phyloP scores from a whole-genome alignment of 2,329 filamentous ascomycete species.

The Lachnellula cervina region DNA sequence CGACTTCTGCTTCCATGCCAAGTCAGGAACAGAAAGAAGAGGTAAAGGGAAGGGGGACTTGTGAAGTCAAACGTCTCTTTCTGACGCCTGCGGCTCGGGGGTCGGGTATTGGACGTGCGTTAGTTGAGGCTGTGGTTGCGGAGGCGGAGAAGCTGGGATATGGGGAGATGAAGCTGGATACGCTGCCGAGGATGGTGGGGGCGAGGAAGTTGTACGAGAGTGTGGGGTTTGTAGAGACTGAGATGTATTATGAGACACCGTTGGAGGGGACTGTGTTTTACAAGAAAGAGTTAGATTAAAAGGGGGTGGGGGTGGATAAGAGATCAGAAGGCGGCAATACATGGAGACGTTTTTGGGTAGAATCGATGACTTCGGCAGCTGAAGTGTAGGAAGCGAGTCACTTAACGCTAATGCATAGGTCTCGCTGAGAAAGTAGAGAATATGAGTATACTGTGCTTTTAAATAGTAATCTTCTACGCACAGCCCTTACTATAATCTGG shows the following conservation, averaged over 20 bases:
- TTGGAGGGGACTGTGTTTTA: slow-evolving; percentile 50
- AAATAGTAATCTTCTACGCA: neutral
- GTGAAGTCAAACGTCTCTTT: slow-evolving; percentile 56
- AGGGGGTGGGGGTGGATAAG: too few relatives aligned
- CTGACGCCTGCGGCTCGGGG: slow-evolving; percentile 44
- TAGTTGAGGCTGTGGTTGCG: slow-evolving; percentile 42
- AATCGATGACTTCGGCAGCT: neutral
- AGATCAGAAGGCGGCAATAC: too few relatives aligned
- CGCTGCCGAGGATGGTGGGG: slow-evolving; percentile 46
- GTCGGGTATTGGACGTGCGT: slow-evolving; percentile 42
- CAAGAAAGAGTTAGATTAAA: slow-evolving; percentile 13
- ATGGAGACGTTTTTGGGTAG: neutral
- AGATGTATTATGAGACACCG: slow-evolving; percentile 52
- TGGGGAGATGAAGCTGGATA: slow-evolving; percentile 50
- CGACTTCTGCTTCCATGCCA: too few relatives aligned
- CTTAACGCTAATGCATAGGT: neutral
- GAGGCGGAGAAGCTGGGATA: slow-evolving; percentile 46
- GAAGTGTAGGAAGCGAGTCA: neutral
- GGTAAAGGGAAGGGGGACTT: neutral
- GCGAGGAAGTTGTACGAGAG: slow-evolving; percentile 45
- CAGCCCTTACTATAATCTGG: neutral
- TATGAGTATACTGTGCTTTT: neutral
- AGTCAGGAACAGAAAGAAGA: neutral
- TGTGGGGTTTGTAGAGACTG: slow-evolving; percentile 47
- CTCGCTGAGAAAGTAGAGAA: neutral